phyloP scores from a whole-genome alignment of 495 filamentous ascomycete genomes.

The Penicillium robsamsonii region DNA sequence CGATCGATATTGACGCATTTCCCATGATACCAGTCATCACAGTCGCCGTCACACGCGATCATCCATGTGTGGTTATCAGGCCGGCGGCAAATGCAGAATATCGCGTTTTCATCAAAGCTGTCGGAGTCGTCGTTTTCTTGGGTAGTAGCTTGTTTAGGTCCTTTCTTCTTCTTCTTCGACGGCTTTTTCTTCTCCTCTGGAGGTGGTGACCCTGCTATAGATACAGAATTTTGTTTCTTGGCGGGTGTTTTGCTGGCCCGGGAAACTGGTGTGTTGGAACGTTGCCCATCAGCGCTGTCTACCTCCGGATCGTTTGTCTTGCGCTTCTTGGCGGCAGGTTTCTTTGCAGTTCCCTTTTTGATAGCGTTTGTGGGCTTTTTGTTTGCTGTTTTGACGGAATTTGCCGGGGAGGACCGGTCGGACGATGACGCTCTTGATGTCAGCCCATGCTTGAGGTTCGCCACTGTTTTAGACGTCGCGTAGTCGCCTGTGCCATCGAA shows the following conservation, averaged over 20 bases:
- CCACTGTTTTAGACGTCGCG: conserved; percentile 41
- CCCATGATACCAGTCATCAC: conserved; percentile 75
- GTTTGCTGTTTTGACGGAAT: conserved; percentile 33
- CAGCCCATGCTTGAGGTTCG: conserved; percentile 39
- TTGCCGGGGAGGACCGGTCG: conserved; percentile 37
- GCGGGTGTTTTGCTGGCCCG: conserved; percentile 49
- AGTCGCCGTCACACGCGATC: conserved; percentile 70
- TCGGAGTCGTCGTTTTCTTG: conserved; percentile 43
- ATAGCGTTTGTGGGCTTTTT: conserved; percentile 41
- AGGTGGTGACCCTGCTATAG: conserved; percentile 39
- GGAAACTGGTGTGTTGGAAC: conserved; percentile 49
- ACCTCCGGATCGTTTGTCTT: conserved; percentile 48
- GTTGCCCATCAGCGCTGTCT: conserved; percentile 44
- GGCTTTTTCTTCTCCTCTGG: conserved; percentile 39
- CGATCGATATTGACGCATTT: conserved; percentile 63
- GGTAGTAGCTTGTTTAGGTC: conserved; percentile 5
- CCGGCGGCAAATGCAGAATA: conserved; percentile 69
- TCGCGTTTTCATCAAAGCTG: conserved; percentile 47
- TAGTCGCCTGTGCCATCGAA: conserved; percentile 37
- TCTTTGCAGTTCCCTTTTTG: conserved; percentile 59
- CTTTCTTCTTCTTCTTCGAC: conserved; percentile 26
- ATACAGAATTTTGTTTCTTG: conserved; percentile 43
- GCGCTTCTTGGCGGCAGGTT: conserved; percentile 56
- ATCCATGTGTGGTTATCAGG: conserved; percentile 75
- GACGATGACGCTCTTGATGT: conserved; percentile 18